phyloP scores from a whole-genome alignment of 495 filamentous ascomycete genomes.

The Viridothelium virens region DNA sequence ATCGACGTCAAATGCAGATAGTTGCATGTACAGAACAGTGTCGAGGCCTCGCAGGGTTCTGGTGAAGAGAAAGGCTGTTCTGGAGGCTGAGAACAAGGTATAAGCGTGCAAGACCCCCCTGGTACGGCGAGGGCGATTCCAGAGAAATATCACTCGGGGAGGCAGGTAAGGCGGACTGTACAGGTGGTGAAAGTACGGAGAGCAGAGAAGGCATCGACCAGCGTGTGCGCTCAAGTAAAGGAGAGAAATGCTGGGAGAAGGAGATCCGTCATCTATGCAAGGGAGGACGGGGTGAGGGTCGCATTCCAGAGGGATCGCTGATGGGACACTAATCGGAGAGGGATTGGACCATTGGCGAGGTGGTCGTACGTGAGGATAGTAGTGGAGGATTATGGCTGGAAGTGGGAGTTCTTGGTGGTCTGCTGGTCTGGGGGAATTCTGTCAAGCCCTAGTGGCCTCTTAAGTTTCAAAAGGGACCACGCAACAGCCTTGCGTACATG shows the following conservation, averaged over 20 bases:
- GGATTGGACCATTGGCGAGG: background rate
- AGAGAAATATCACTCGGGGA: background rate
- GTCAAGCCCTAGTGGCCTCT: conserved; percentile 10
- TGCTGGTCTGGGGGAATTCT: background rate
- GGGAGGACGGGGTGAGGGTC: background rate
- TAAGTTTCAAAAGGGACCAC: conserved; percentile 13
- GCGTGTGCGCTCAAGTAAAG: conserved; percentile 10
- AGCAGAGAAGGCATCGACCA: conserved; percentile 10
- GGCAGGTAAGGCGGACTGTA: conserved; percentile 5
- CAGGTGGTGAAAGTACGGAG: conserved; percentile 3
- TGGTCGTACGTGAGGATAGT: background rate
- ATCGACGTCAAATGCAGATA: background rate
- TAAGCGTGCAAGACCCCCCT: background rate
- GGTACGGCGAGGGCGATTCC: background rate
- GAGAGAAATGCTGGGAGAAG: conserved; percentile 4
- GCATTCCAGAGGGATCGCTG: conserved; percentile 7
- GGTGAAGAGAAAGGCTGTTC: background rate
- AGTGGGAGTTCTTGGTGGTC: no score
- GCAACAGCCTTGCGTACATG: conserved; percentile 10
- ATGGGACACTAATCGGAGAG: background rate
- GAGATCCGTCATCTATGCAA: background rate
- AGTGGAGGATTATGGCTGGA: background rate
- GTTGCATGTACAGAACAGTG: background rate
- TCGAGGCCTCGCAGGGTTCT: background rate
- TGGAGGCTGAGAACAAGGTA: background rate